Evolutionary conservation across 2,329 filamentous ascomycete species (phyloP).

Genomic region (Calonectria henricotiae): DNA sequence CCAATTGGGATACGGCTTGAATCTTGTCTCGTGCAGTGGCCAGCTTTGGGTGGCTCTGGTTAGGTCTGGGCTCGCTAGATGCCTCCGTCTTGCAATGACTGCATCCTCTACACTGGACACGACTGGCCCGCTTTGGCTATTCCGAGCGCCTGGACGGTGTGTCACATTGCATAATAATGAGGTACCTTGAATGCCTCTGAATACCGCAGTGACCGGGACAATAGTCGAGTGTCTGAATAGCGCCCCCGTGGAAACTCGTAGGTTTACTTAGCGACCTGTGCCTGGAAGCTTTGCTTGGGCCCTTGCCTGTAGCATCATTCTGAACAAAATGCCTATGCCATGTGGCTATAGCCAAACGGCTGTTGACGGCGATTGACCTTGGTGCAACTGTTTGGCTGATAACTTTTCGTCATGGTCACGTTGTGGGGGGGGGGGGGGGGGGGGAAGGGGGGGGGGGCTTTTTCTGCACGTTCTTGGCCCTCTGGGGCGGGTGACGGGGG

Average conservation of each 20-base stretch:
- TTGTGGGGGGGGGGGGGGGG: neutral
- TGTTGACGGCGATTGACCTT: constrained; percentile 29
- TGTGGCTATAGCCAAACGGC: constrained; percentile 22
- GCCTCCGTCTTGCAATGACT: constrained; percentile 4
- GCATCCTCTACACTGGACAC: neutral
- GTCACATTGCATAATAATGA: neutral
- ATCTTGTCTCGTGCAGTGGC: constrained; percentile 10
- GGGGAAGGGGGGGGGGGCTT: too few species aligned
- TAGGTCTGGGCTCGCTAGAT: constrained; percentile 24
- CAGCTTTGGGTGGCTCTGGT: neutral
- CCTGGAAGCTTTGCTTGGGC: constrained; percentile 7
- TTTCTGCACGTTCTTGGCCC: too few species aligned
- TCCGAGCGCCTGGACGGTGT: neutral
- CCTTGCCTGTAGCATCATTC: neutral
- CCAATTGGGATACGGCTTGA: neutral
- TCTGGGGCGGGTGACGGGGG: too few species aligned
- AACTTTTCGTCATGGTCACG: constrained; percentile 9
- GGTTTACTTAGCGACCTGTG: constrained; percentile 6
- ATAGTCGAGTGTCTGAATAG: neutral
- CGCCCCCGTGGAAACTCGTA: neutral
- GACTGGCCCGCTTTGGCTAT: constrained; percentile 18
- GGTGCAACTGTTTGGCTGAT: neutral
- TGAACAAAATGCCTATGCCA: constrained; percentile 28
- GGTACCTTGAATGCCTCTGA: neutral
- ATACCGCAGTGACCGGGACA: neutral